phyloP scores from a whole-genome alignment of 2,329 filamentous ascomycete genomes.

The Bipolaris gigantea region DNA sequence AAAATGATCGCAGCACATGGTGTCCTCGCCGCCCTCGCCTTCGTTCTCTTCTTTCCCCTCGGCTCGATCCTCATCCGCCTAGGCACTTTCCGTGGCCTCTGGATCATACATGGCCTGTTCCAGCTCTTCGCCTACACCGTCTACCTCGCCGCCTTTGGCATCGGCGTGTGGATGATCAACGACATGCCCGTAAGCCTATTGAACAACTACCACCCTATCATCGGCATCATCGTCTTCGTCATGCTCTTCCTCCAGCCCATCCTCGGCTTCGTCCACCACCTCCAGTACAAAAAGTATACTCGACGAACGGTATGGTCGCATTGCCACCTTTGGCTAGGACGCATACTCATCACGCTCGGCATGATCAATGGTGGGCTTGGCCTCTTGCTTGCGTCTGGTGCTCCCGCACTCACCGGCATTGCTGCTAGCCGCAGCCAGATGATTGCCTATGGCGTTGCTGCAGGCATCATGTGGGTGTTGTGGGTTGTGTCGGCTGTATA shows the following conservation, averaged over 20 bases:
- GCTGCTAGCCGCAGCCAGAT: constrained; percentile 31
- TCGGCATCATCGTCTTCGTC: constrained; percentile 56
- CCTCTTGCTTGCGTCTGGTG: constrained; percentile 42
- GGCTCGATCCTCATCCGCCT: constrained; percentile 50
- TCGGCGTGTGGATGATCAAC: constrained; percentile 56
- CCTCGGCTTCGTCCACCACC: constrained; percentile 57
- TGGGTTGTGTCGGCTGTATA: constrained; percentile 35
- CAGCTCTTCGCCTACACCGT: constrained; percentile 55
- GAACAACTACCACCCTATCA: constrained; percentile 54
- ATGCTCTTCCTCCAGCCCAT: constrained; percentile 59
- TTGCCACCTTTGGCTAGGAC: constrained; percentile 60
- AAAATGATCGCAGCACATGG: constrained; percentile 48
- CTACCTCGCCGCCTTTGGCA: constrained; percentile 53
- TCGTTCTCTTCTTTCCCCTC: constrained; percentile 49
- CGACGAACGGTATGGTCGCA: constrained; percentile 52
- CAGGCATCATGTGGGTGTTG: constrained; percentile 40
- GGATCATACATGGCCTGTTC: constrained; percentile 49
- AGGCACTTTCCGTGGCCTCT: constrained; percentile 45
- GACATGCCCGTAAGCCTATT: constrained; percentile 28
- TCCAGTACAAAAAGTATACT: constrained; percentile 52
- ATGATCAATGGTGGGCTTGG: constrained; percentile 61
- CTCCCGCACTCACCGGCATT: constrained; percentile 27
- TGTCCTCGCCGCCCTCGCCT: constrained; percentile 48
- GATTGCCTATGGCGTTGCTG: constrained; percentile 40
- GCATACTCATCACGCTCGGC: constrained; percentile 54